phyloP scores from a whole-genome alignment of 164 flowering plant genomes.

The Umbilicus rupestris region DNA sequence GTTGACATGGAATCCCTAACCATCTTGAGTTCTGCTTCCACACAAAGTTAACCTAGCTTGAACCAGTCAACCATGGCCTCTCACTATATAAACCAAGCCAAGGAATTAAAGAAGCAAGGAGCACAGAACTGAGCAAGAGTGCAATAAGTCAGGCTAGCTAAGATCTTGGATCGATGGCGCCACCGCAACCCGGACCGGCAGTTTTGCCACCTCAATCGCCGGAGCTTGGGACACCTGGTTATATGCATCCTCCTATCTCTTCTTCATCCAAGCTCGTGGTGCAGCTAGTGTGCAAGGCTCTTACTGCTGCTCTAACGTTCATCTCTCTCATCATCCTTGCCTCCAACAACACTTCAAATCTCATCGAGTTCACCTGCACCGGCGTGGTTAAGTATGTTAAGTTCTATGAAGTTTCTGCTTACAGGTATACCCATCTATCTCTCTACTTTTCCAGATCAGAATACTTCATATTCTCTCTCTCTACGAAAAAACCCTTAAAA shows the following conservation, averaged over 20 bases:
- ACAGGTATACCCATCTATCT: conserved; percentile 6
- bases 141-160: background rate
- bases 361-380: background rate
- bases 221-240: background rate
- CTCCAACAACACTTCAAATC: conserved; percentile 8
- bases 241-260: background rate
- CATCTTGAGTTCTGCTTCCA: background rate
- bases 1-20: background rate
- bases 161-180: background rate
- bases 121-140: background rate
- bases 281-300: conserved; percentile 9
- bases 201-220: background rate
- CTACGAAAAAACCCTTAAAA: too few species aligned
- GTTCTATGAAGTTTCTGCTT: conserved; percentile 15
- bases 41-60: background rate
- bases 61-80: background rate
- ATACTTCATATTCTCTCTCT: too few species aligned
- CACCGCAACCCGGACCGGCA: background rate
- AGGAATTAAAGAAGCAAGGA: background rate
- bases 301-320: conserved; percentile 10
- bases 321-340: conserved; percentile 18
- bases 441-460: background rate
- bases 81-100: background rate
- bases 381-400: background rate
- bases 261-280: background rate